These are phyloP conservation scores for Fusarium temperatum DNA, from an alignment of 2,329 filamentous ascomycete species.

Conservation along the genomic window DNA sequence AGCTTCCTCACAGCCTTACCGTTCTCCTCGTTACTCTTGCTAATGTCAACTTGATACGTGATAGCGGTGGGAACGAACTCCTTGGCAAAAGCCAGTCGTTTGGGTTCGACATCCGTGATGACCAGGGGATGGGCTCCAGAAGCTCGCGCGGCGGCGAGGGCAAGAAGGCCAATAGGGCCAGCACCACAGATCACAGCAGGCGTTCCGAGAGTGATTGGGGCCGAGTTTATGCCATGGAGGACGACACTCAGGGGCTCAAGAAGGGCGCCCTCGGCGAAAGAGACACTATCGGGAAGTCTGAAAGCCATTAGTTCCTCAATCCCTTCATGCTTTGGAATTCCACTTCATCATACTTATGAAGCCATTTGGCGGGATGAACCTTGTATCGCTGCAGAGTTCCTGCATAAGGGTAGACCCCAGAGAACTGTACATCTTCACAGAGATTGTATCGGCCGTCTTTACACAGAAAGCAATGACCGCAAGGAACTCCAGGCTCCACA, in stretches of 20 bases:
- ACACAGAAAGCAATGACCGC: slow-evolving; percentile 68
- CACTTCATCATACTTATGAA: slow-evolving; percentile 54
- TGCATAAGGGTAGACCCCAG: slow-evolving; percentile 68
- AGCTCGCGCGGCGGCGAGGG: slow-evolving; percentile 65
- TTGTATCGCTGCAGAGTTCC: slow-evolving; percentile 71
- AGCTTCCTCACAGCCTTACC: slow-evolving; percentile 62
- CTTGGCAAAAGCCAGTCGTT: slow-evolving; percentile 65
- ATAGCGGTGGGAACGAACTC: slow-evolving; percentile 62
- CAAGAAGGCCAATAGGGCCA: slow-evolving; percentile 69
- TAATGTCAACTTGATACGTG: slow-evolving; percentile 62
- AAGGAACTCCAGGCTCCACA: slow-evolving; percentile 73
- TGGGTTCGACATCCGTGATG: slow-evolving; percentile 69
- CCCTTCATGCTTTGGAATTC: neutral
- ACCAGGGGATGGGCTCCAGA: slow-evolving; percentile 71
- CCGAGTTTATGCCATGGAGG: slow-evolving; percentile 66
- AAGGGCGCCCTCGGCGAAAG: slow-evolving; percentile 67
- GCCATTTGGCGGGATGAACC: slow-evolving; percentile 67
- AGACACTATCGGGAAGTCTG: slow-evolving; percentile 63
- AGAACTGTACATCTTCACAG: slow-evolving; percentile 69
- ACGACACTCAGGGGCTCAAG: slow-evolving; percentile 72
- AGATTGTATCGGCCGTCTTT: slow-evolving; percentile 69
- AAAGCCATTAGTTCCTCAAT: slow-evolving; percentile 1
- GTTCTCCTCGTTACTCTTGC: slow-evolving; percentile 58
- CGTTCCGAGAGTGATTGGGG: slow-evolving; percentile 62
- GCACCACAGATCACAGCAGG: slow-evolving; percentile 68